phyloP scores from a whole-genome alignment of 208 protist species.

The Leishmania arabica region DNA sequence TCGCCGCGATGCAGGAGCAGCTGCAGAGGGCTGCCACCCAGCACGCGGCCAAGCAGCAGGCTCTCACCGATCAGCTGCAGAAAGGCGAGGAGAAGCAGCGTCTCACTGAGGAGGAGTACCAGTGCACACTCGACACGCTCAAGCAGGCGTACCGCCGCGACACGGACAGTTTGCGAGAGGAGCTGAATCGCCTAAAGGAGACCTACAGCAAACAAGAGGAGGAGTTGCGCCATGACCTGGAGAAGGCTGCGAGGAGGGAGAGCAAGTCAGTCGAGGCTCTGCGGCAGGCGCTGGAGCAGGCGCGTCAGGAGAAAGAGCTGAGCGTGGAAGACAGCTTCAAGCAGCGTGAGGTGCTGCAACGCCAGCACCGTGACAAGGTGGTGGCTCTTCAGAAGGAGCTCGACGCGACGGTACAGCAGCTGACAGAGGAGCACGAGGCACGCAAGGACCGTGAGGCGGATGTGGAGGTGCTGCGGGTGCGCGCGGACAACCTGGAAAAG shows the following conservation, averaged over 20 bases:
- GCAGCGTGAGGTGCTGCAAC: constrained; percentile 56
- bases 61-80: constrained; percentile 62
- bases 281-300: constrained; percentile 58
- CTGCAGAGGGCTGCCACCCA: constrained; percentile 38
- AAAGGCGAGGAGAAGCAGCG: constrained; percentile 44
- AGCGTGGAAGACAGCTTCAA: constrained; percentile 40
- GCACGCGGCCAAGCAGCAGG: constrained; percentile 41
- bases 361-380: constrained; percentile 59
- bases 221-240: constrained; percentile 43
- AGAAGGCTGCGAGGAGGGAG: constrained; percentile 52
- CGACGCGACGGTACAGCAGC: constrained; percentile 47
- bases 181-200: constrained; percentile 38
- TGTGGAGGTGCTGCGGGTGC: constrained; percentile 49
- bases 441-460: constrained; percentile 71
- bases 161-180: constrained; percentile 42
- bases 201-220: constrained; percentile 40
- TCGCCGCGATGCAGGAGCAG: constrained; percentile 50
- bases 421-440: constrained; percentile 50
- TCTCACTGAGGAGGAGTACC: constrained; percentile 48
- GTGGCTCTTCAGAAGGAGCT: constrained; percentile 50
- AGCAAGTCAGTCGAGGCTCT: constrained; percentile 50
- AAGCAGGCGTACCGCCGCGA: constrained; percentile 58
- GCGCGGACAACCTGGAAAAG: constrained; percentile 56
- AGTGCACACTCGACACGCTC: constrained; percentile 40
- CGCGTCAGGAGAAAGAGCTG: constrained; percentile 60